Evolutionary conservation across 1,284 basidiomycete genomes (phyloP), one percentile per base, ranked within the genome.

Genomic region (Puccinia triticina): DNA sequence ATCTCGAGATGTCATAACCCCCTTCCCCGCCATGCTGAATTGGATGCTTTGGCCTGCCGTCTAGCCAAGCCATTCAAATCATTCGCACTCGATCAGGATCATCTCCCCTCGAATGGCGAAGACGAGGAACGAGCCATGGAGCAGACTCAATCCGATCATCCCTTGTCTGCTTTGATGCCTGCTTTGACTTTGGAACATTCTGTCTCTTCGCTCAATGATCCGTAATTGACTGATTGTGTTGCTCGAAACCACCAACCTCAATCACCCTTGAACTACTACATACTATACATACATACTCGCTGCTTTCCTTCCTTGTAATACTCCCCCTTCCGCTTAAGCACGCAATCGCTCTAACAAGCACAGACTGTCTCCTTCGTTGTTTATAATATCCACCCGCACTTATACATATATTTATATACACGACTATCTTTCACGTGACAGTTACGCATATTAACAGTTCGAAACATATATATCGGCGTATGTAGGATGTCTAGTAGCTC

Each of bases 1-100:
- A 77, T 77, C 59, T 77, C 76, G 29, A 26, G 76, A 46, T 77
- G 76, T 50, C 76, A 67, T 29, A 77, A 77, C 34, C 76, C 76
- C 0, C 76, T 77, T 29, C 76, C 76, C 5, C 57, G 61, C 10
- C 76, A 77, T 67, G 57, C 43, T 16, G 61, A 77, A 32, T 48
- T 77, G 46, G 76, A 77, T 59, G n/a, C 32, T 21, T 37, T 77
- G 23, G 76, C 76, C 29, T 66, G 37, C 3, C 50, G 57, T n/a
- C 55, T 76, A 10, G 18, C 55, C 37, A 59, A 76, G 26, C 55
- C 74, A 43, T 57, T 76, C 37, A 16, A 76, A 29, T 29, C 59
- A 3, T 61, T 61, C 32, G 29, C 26, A 61, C 32, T 29, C 14
- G n/a, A 59, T 26, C 59, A 57, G 21, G 55, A 57, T 26, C 55